phyloP scores from a whole-genome alignment of 2,329 filamentous ascomycete species.

The Ascochyta lentis region DNA sequence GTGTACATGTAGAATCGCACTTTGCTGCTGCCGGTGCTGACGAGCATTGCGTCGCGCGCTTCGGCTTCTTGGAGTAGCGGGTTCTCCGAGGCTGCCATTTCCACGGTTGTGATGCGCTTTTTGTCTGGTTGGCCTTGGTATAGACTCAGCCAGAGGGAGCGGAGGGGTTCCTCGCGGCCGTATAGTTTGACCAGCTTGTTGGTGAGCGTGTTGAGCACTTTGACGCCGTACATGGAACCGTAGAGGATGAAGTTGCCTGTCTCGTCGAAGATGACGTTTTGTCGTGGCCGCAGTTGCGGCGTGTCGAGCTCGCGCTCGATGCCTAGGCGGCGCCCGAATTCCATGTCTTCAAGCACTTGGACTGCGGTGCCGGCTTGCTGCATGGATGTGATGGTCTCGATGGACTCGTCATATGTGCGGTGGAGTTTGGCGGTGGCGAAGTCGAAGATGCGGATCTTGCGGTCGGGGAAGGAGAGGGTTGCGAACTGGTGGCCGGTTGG shows the following conservation, averaged over 20 bases:
- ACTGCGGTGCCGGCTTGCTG: slow-evolving; percentile 88
- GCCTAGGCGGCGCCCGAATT: slow-evolving; percentile 87
- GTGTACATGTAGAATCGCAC: slow-evolving; percentile 98
- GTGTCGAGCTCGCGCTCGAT: slow-evolving; percentile 86
- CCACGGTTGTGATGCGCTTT: slow-evolving; percentile 90
- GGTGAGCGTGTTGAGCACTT: slow-evolving; percentile 94
- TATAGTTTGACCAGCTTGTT: slow-evolving; percentile 92
- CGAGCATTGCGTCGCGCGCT: slow-evolving; percentile 84
- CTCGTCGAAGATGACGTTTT: slow-evolving; percentile 94
- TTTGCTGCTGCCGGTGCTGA: slow-evolving; percentile 84
- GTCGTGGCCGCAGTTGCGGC: slow-evolving; percentile 68
- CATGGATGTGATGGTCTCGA: slow-evolving; percentile 89
- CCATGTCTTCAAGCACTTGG: slow-evolving; percentile 83
- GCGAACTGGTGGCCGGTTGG: slow-evolving; percentile 86
- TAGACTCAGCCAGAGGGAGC: slow-evolving; percentile 80
- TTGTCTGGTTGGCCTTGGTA: slow-evolving; percentile 97
- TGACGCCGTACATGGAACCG: slow-evolving; percentile 88
- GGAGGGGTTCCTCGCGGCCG: slow-evolving; percentile 86
- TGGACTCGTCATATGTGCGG: slow-evolving; percentile 92
- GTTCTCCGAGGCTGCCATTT: slow-evolving; percentile 95
- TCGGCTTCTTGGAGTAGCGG: slow-evolving; percentile 93
- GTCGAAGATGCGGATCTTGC: slow-evolving; percentile 92
- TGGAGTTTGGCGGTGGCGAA: slow-evolving; percentile 88
- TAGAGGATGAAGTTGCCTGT: slow-evolving; percentile 95
- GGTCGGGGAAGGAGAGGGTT: slow-evolving; percentile 88